These are phyloP conservation scores for Penicillium occitanis DNA, from an alignment of 2,329 filamentous ascomycete species.

Conservation along the genomic window DNA sequence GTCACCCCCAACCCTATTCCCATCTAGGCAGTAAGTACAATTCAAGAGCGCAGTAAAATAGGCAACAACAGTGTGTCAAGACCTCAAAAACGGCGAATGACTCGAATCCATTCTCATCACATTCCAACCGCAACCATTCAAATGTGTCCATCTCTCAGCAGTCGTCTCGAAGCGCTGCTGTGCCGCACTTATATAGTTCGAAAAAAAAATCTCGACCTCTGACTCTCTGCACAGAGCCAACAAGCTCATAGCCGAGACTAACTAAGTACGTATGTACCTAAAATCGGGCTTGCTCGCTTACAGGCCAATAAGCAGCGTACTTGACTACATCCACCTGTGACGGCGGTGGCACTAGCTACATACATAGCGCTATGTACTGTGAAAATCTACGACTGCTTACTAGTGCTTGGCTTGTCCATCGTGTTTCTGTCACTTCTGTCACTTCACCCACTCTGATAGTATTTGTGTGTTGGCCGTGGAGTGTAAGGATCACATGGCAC, in stretches of 20 bases:
- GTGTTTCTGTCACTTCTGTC: not conserved
- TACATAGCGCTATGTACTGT: not conserved
- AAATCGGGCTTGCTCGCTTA: constrained; percentile 1
- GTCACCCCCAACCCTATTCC: not conserved
- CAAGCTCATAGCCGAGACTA: not conserved
- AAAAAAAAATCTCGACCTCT: not conserved
- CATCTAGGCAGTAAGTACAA: not conserved
- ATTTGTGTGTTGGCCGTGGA: not conserved
- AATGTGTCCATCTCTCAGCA: not conserved
- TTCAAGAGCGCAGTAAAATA: not conserved
- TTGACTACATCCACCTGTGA: not conserved
- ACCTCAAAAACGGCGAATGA: not conserved
- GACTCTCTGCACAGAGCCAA: not conserved
- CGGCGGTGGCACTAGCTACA: not conserved
- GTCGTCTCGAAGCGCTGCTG: constrained; percentile 8
- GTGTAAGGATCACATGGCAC: not conserved
- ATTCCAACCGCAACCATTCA: not conserved
- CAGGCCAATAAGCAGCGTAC: not conserved
- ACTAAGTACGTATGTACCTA: not conserved
- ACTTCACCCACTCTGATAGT: not conserved
- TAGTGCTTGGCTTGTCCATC: not conserved
- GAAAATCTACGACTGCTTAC: not conserved
- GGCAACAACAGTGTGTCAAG: not conserved
- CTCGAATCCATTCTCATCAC: not conserved
- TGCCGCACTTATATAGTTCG: constrained; percentile 12